Conservation (phyloP, 83 land plant species). For the Picea abies region DNA sequence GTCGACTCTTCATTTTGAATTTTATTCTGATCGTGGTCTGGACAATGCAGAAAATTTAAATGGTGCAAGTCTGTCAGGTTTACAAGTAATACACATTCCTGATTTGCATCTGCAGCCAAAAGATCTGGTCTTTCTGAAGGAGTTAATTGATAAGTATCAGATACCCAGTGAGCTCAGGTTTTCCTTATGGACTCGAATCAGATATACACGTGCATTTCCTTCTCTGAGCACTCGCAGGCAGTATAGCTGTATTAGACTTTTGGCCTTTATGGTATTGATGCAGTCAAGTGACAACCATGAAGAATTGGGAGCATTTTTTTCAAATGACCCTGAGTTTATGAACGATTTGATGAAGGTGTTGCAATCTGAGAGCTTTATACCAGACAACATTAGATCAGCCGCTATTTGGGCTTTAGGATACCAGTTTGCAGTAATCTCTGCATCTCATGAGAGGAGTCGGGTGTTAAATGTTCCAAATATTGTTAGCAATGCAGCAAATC, state of each 20-base stretch:
- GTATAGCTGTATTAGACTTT: constrained; percentile 86
- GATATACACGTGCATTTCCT: constrained; percentile 87
- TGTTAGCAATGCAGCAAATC: constrained; percentile 82
- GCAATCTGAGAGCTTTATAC: constrained; percentile 67
- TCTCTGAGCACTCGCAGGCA: constrained; percentile 61
- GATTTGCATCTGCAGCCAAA: constrained; percentile 71
- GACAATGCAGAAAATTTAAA: constrained; percentile 21
- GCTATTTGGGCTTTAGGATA: constrained; percentile 93
- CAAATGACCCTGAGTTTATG: constrained; percentile 98
- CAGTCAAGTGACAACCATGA: constrained; percentile 98
- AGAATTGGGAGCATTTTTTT: constrained; percentile 90
- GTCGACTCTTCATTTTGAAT: constrained; percentile 91
- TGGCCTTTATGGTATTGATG: constrained; percentile 91
- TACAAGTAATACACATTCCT: constrained; percentile 74
- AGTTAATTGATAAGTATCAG: constrained; percentile 69
- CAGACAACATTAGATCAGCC: constrained; percentile 80
- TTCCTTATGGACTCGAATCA: constrained; percentile 84
- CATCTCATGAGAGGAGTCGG: constrained; percentile 90
- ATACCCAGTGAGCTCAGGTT: constrained; percentile 84
- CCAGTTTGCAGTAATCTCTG: constrained; percentile 70
- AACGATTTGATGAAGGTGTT: constrained; percentile 92
- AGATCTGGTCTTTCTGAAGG: constrained; percentile 68
- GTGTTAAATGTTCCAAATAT: constrained; percentile 83
- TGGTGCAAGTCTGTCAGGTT: constrained; percentile 31
- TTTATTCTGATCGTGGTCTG: constrained; percentile 45